Base-by-base conservation (phyloP, 2,329 filamentous ascomycete species). In the Pseudogymnoascus destructans region DNA sequence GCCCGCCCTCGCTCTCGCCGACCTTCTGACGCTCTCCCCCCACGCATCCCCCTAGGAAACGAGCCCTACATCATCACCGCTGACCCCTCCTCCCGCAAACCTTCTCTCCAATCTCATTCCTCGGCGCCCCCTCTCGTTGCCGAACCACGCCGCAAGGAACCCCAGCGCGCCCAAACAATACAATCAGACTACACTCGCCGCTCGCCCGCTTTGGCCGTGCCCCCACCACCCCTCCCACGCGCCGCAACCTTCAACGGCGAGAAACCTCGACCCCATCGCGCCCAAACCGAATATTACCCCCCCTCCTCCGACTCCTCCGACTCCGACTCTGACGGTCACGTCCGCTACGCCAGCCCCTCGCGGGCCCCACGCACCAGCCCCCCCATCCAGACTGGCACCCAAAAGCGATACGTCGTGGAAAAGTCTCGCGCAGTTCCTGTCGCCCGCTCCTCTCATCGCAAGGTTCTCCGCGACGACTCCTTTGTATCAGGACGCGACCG, bases 111-210 rank as follows among this genome's bases (percentile, higher is more conserved):
- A 30, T 63, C 62, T 4, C 63, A 69, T 36, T 54, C 57, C 13
- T 69, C 68, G 10, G 66, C 66, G 3, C 68, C 68, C 15, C 64
- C 65, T 0, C 60, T 60, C 19, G 17, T 63, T 13, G 42, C 21
- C 3, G 59, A 62, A 5, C 35, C 57, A 30, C 21, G 52, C 11
- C 59, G 66, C 52, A 61, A 65, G 38, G 62, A 64, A 55, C 64
- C 65, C 21, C 63, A 59, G 60, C 66, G 68, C 55, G 66, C 68
- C 7, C 66, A 67, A 57, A 68, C 67, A 1, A 38, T 61, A 40
- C 52, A 58, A 27, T 61, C 66, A n/a, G 61, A 66, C 10, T 66
- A 66, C 60, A 56, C 61, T 30, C 59, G 64, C 36, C 52, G 52
- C 27, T 33, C 25, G 9, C 35, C 32, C 5, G 21, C 52, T 15